These are phyloP conservation scores for Oryza brachyantha DNA, from an alignment of 176 grass and related monocot species.

Conservation along the genomic window DNA sequence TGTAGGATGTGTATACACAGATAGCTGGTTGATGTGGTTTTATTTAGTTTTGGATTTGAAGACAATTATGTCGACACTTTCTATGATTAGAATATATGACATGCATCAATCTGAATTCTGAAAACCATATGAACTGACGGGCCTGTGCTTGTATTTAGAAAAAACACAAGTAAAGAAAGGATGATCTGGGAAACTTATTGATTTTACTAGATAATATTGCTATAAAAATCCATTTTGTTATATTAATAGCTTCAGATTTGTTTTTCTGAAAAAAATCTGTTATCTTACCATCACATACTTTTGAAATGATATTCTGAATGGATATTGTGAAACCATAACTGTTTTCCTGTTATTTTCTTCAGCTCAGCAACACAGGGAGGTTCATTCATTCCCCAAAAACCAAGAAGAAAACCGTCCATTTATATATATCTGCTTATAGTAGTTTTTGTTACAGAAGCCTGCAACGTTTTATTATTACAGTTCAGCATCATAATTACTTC, in stretches of 20 bases:
- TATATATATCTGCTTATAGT: not conserved
- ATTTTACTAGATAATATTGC: not conserved
- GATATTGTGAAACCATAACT: not conserved
- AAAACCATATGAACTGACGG: not conserved
- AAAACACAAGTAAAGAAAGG: not conserved
- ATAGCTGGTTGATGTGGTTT: not conserved
- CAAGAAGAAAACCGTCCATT: not conserved
- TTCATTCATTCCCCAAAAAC: not conserved
- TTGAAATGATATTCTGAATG: not conserved
- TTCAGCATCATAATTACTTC: constrained; percentile 47
- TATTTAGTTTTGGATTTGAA: not conserved
- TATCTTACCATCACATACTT: not conserved
- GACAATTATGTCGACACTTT: no score
- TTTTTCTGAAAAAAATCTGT: not conserved
- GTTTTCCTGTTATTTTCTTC: not conserved
- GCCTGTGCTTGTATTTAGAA: not conserved
- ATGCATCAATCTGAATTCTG: not conserved
- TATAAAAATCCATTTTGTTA: not conserved
- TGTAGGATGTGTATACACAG: not conserved
- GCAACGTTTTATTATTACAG: constrained; percentile 4
- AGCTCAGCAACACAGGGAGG: not conserved
- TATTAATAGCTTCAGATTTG: not conserved
- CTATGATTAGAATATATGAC: not conserved
- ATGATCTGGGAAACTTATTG: not conserved
- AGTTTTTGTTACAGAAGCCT: not conserved